Percentiles rank a stretch among this genome's conserved stretches.
Conservation (phyloP, 1,284 basidiomycete species). For the Cerrena zonata region DNA sequence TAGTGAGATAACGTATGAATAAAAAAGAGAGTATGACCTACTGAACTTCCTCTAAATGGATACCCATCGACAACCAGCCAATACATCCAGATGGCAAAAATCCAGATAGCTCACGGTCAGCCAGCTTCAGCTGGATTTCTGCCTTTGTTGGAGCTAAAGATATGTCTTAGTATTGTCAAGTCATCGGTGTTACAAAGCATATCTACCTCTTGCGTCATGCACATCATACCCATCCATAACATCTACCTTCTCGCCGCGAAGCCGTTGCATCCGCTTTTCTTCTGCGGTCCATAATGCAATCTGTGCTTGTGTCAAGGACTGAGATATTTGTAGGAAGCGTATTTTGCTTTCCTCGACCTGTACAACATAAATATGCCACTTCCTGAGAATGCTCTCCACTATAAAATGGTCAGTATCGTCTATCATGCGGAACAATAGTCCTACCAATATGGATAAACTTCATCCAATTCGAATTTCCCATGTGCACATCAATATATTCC, state of each 20-base stretch:
- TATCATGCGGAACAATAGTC: no score
- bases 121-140: neutral
- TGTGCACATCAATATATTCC: slow-evolving; percentile 1
- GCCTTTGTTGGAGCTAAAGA: neutral
- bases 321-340: neutral
- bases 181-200: neutral
- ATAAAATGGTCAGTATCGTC: no score
- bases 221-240: neutral
- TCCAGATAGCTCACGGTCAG: neutral
- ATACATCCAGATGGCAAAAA: neutral
- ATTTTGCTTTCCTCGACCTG: neutral
- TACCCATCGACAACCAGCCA: neutral
- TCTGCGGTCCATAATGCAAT: neutral
- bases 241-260: neutral
- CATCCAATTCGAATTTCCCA: slow-evolving; percentile 6
- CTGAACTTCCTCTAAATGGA: neutral
- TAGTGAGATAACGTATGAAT: no score
- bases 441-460: slow-evolving; percentile 3
- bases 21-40: neutral
- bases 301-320: neutral
- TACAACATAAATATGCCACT: neutral
- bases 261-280: neutral
- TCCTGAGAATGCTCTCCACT: no score
- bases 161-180: neutral
- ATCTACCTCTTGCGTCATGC: neutral